Evolutionary conservation across 352 stramenopile species (phyloP).

Genomic region (Pythium aphanidermatum): DNA sequence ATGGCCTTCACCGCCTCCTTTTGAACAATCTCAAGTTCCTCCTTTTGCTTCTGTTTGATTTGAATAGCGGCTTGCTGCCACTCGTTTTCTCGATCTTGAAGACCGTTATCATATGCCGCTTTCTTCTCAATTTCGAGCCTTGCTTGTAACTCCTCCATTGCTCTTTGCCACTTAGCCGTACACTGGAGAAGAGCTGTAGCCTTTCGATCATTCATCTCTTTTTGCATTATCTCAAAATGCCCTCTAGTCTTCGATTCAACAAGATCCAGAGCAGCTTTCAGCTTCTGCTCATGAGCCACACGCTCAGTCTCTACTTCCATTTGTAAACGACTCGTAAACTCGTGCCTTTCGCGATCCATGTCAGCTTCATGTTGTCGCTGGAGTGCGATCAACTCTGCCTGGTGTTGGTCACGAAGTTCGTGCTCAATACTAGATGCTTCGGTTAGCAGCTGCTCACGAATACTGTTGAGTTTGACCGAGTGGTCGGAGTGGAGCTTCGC

Average conservation of each 20-base stretch:
- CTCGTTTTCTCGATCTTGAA: conserved; percentile 62
- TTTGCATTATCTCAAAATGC: conserved; percentile 36
- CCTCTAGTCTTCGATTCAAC: conserved; percentile 28
- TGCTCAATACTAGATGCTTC: not conserved
- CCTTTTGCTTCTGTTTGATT: conserved; percentile 71
- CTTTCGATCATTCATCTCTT: conserved; percentile 62
- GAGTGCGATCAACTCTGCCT: conserved; percentile 2
- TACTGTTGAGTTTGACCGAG: too few relatives aligned
- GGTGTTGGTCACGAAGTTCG: not conserved
- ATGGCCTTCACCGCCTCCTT: conserved; percentile 60
- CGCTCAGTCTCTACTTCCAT: conserved; percentile 24
- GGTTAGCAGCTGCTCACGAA: not conserved
- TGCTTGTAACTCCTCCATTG: conserved; percentile 58
- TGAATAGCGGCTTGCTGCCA: conserved; percentile 66
- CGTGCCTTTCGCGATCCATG: conserved; percentile 25
- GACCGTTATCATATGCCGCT: conserved; percentile 47
- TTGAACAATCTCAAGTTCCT: conserved; percentile 54
- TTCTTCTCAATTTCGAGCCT: conserved; percentile 59
- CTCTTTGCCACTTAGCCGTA: conserved; percentile 64
- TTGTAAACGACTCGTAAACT: conserved; percentile 28
- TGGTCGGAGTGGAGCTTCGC: too few relatives aligned
- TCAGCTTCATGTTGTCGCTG: conserved; percentile 11
- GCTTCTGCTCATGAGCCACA: conserved; percentile 23
- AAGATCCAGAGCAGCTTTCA: conserved; percentile 27
- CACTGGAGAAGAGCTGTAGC: conserved; percentile 50